phyloP scores from a whole-genome alignment of 768 basidiomycete genomes.

The Russula foetens region DNA sequence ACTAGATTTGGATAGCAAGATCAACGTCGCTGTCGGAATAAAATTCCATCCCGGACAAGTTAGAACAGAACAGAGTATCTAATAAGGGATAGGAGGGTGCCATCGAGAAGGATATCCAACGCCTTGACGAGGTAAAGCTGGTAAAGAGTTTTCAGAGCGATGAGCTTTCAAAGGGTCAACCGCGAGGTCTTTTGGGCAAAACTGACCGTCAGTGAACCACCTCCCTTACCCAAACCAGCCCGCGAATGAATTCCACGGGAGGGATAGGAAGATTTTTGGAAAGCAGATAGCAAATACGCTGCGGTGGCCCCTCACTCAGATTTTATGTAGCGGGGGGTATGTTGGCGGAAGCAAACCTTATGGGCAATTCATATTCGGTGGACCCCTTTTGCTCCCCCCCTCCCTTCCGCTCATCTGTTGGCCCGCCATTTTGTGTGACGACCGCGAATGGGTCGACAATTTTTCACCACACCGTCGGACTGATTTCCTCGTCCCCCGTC shows the following conservation, averaged over 20 bases:
- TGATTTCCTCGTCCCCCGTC: constrained; percentile 9
- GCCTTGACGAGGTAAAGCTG: no score
- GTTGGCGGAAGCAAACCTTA: constrained; percentile 32
- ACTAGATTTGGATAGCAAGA: constrained; percentile 12
- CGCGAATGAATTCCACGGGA: neutral
- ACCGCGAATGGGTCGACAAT: constrained; percentile 13
- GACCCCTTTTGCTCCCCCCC: constrained; percentile 13
- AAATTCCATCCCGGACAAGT: neutral
- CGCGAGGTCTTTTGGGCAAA: neutral
- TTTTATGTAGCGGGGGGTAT: constrained; percentile 18
- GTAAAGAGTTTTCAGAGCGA: neutral
- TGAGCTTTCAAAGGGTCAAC: neutral
- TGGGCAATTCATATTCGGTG: constrained; percentile 15
- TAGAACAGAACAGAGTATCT: neutral
- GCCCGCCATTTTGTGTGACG: constrained; percentile 2
- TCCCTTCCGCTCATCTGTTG: constrained; percentile 5
- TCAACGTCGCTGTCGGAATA: neutral
- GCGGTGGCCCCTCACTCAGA: constrained; percentile 20
- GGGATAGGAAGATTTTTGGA: neutral
- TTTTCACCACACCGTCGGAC: constrained; percentile 8
- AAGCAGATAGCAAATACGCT: neutral
- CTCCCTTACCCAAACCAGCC: neutral
- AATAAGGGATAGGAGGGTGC: neutral
- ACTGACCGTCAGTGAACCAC: neutral
- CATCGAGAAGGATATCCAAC: neutral